These are phyloP conservation scores for Lithocarpus polystachyus DNA, from an alignment of 306 rosid species.

Conservation along the genomic window DNA sequence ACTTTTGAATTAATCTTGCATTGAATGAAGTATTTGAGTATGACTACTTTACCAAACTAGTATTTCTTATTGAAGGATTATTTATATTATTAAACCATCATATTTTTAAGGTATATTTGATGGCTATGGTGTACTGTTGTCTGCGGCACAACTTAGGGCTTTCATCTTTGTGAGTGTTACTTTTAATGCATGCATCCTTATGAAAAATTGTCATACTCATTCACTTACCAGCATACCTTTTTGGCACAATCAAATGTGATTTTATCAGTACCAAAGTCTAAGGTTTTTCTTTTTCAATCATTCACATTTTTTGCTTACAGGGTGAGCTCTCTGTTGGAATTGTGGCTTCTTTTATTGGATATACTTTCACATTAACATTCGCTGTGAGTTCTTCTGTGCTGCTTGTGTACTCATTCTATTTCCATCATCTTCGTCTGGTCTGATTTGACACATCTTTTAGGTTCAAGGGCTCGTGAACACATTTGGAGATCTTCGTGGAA, in stretches of 20 bases:
- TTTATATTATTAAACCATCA: background rate
- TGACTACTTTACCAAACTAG: background rate
- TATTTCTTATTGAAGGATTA: background rate
- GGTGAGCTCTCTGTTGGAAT: slow-evolving; percentile 94
- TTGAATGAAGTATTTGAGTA: background rate
- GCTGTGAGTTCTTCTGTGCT: slow-evolving; percentile 54
- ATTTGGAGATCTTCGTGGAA: slow-evolving; percentile 89
- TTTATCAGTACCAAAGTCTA: slow-evolving; percentile 5
- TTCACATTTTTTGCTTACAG: slow-evolving; percentile 44
- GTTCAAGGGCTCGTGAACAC: slow-evolving; percentile 99
- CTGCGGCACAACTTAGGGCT: background rate
- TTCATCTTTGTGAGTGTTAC: background rate
- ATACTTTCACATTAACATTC: slow-evolving; percentile 95
- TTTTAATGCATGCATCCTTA: background rate
- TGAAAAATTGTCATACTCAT: background rate
- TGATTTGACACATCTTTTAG: slow-evolving; percentile 42
- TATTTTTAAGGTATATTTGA: background rate
- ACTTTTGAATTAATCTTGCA: background rate
- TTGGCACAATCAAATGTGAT: background rate
- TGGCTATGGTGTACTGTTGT: background rate
- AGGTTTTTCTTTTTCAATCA: slow-evolving; percentile 17
- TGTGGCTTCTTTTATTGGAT: slow-evolving; percentile 95
- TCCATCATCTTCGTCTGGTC: slow-evolving; percentile 19
- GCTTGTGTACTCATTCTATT: slow-evolving; percentile 16
- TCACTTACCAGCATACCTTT: background rate